phyloP scores from a whole-genome alignment of 305 asterid genomes.

The Coffea humblotiana region DNA sequence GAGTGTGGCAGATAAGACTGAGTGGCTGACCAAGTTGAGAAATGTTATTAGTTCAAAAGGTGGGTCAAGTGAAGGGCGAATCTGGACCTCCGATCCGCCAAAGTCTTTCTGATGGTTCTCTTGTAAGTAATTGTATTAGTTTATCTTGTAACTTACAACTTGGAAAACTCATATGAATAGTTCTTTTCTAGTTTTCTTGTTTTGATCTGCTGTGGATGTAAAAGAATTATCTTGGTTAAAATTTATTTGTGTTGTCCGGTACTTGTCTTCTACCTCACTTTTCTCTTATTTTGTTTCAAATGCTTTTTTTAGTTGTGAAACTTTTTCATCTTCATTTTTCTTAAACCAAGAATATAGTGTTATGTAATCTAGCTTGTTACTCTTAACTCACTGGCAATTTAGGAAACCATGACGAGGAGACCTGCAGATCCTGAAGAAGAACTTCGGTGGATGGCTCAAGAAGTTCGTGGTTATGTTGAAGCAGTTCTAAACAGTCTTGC shows the following conservation, averaged over 20 bases:
- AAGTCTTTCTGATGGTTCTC: constrained; percentile 94
- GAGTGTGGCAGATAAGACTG: constrained; percentile 72
- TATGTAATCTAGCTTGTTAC: not conserved
- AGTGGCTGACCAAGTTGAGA: constrained; percentile 77
- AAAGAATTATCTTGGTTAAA: not conserved
- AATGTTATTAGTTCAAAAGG: constrained; percentile 86
- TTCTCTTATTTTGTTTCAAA: not conserved
- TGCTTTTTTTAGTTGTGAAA: not conserved
- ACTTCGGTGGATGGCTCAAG: constrained; percentile 99
- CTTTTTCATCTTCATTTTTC: not conserved
- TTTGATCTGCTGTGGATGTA: not conserved
- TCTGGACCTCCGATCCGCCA: constrained; percentile 73
- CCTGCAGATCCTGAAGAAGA: constrained; percentile 99
- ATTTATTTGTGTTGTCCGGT: not conserved
- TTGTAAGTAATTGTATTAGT: constrained; percentile 48
- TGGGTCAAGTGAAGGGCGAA: constrained; percentile 92
- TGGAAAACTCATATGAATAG: not conserved
- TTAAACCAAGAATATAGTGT: not conserved
- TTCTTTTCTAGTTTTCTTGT: not conserved
- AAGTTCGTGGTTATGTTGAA: constrained; percentile 99
- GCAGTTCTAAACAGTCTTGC: constrained; percentile 99
- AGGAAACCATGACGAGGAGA: constrained; percentile 96
- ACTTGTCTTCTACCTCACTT: too few relatives aligned
- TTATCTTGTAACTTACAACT: not conserved
- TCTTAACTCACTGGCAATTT: constrained; percentile 4